These are phyloP conservation scores for Spinacia oleracea DNA, from an alignment of 179 eudicot species.

Conservation along the genomic window DNA sequence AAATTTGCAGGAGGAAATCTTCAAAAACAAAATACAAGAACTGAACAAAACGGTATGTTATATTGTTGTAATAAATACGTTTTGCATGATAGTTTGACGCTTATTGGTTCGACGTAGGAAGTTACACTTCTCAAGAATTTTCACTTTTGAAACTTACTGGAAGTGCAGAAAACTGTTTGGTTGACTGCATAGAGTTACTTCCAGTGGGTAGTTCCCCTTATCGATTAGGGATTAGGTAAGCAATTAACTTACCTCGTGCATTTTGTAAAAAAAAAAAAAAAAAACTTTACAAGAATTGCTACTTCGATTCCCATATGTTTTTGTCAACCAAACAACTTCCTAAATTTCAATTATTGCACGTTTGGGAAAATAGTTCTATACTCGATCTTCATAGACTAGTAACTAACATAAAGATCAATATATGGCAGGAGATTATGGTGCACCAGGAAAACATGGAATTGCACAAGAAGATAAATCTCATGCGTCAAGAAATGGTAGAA, in stretches of 20 bases:
- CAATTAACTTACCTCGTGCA: neutral
- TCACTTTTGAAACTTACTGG: neutral
- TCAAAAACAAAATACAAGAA: slow-evolving; percentile 53
- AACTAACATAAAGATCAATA: too few species aligned
- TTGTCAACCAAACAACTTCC: neutral
- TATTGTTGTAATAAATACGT: neutral
- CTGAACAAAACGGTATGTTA: slow-evolving; percentile 50
- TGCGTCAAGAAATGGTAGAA: slow-evolving; percentile 51
- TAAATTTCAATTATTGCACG: too few species aligned
- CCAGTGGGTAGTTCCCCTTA: neutral
- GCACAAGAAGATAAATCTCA: slow-evolving; percentile 48
- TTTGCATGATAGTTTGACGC: neutral
- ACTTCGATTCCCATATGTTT: neutral
- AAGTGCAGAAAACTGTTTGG: neutral
- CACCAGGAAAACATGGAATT: slow-evolving; percentile 65
- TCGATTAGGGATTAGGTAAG: neutral
- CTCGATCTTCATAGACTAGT: too few species aligned
- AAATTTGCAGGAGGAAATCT: slow-evolving; percentile 53
- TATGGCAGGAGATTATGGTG: slow-evolving; percentile 52
- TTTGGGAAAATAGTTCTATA: too few species aligned
- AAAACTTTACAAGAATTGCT: too few species aligned
- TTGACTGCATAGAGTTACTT: neutral
- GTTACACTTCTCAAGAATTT: neutral
- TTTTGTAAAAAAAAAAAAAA: neutral
- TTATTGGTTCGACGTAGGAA: neutral